These are phyloP conservation scores for Pterulicium gracile DNA, from an alignment of 1,284 basidiomycete species.

Conservation along the genomic window DNA sequence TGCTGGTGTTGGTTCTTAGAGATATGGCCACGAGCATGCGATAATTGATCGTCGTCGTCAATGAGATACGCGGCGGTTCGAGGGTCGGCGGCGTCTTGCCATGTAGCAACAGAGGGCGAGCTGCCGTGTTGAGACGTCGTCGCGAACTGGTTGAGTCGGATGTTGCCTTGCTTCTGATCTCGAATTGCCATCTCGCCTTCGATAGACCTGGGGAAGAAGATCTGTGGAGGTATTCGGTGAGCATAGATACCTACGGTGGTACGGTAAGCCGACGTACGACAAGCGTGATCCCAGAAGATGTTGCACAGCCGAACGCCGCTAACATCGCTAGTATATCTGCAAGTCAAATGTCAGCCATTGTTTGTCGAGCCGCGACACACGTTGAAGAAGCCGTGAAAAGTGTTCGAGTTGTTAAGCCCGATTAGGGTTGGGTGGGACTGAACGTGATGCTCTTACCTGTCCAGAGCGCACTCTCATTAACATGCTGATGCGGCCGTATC, in stretches of 20 bases:
- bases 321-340: constrained; percentile 50
- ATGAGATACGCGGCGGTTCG: neutral
- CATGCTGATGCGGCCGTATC: constrained; percentile 40
- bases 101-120: constrained; percentile 8
- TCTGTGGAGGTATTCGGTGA: constrained; percentile 25
- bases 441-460: constrained; percentile 25
- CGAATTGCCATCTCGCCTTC: constrained; percentile 44
- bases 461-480: constrained; percentile 52
- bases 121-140: constrained; percentile 12
- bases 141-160: constrained; percentile 25
- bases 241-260: too few species aligned
- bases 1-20: too few species aligned
- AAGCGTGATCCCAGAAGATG: constrained; percentile 65
- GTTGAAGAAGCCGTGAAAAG: neutral
- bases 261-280: constrained; percentile 35
- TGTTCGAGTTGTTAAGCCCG: constrained; percentile 4
- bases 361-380: neutral
- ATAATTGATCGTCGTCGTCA: neutral
- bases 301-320: constrained; percentile 43
- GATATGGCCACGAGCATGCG: too few species aligned
- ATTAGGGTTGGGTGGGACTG: constrained; percentile 1
- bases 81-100: neutral
- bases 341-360: constrained; percentile 2
- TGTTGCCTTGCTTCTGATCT: constrained; percentile 18
- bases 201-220: constrained; percentile 69